Conservation (phyloP, 108 stramenopile genomes). For the Cyclotella atomus region DNA sequence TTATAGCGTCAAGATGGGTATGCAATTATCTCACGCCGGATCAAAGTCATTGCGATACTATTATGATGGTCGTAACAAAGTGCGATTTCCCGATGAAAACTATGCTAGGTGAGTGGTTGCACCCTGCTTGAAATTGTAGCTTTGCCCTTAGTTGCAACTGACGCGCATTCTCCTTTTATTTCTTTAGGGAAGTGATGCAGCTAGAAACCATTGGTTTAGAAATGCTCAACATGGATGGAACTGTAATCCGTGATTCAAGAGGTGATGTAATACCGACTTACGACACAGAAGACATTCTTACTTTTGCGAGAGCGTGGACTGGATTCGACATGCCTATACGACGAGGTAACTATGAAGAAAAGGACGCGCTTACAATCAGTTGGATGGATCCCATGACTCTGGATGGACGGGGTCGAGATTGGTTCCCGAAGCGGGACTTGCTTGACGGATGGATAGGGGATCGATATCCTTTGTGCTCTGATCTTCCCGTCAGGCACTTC, state of each 20-base stretch:
- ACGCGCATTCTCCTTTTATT: not conserved
- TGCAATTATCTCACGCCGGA: conserved; percentile 26
- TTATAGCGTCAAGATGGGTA: conserved; percentile 33
- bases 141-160: not conserved
- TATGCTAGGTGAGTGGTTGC: conserved; percentile 18
- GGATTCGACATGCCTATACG: conserved; percentile 28
- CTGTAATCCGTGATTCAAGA: conserved; percentile 16
- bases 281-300: conserved; percentile 41
- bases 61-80: not conserved
- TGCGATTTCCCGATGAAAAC: conserved; percentile 29
- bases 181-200: conserved; percentile 43
- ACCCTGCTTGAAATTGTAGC: not conserved
- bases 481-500: conserved; percentile 27
- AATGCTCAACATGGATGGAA: conserved; percentile 53
- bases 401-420: conserved; percentile 15
- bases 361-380: not conserved
- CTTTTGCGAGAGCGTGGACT: conserved; percentile 54
- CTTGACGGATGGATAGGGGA: conserved; percentile 49
- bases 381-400: conserved; percentile 25
- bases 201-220: conserved; percentile 45
- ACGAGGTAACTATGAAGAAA: conserved; percentile 26
- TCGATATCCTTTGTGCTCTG: conserved; percentile 38
- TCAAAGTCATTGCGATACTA: conserved; percentile 9
- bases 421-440: conserved; percentile 48
- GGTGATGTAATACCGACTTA: conserved; percentile 35